Evolutionary conservation across 371 early-diverging fungal species (phyloP), one percentile per base, ranked within the genome.

Genomic region (Mortierella sp.): DNA sequence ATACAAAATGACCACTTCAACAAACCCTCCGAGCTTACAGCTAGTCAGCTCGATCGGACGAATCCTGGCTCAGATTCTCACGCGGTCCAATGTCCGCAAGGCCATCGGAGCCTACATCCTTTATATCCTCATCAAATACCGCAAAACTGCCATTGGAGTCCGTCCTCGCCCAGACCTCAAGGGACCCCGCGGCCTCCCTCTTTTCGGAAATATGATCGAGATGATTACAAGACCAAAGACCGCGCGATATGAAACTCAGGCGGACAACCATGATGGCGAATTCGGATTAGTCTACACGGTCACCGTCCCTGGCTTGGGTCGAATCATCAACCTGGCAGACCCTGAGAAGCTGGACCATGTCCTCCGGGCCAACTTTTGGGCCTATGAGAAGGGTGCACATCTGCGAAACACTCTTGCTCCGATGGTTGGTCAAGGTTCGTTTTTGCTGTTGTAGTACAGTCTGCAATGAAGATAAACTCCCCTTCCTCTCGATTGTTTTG

Each of bases 291-390:
- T 53, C 37, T 80, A 73, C n/a, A 53, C 76, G 0, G 50, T 79
- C 24, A 50, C 75, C 2, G 29, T 75, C 11, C 71, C 74, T 24
- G 75, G 75, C 10, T 22, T 79, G 1, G 72, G 66, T 0, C 71
- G 76, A 40, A 41, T 80, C 41, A 80, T 72, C 76, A 75, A 75
- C 31, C 55, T 75, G 16, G 13, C 64, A 11, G 76, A 80, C 26
- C 73, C 80, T 14, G 74, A 70, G 19, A 73, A 76, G 58, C 22
- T 80, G 10, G 80, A 80, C 41, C 80, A 80, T 61, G 75, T 76
- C 14, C 72, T 80, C 2, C 68, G 72, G 8, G 31, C 7, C 61
- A 75, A 80, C 50, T 76, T 80, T 69, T 80, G 76, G 76, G 67
- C 75, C 13, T 76, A 80, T 47, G 76, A 74, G 37, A 80, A 80